A percentile compares a stretch with the other conserved stretches of the same genome.
Conservation (phyloP, 257 asterid species). For the Solanum sejunctum region DNA sequence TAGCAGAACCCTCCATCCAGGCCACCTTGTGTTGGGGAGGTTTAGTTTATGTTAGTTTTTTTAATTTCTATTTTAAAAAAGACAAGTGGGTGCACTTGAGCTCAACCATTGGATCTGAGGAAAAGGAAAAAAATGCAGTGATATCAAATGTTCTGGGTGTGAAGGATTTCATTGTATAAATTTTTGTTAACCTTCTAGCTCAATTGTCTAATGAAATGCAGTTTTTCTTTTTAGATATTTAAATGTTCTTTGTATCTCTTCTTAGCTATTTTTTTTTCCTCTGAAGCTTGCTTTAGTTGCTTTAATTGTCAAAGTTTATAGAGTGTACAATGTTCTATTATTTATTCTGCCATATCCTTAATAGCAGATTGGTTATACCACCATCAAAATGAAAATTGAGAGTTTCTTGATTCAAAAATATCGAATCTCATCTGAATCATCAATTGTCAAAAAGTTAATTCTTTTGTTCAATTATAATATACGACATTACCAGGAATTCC, state of each 20-base stretch:
- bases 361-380: too few species aligned
- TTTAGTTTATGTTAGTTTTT: neutral
- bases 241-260: neutral
- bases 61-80: neutral
- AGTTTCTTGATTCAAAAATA: too few species aligned
- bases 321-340: too few species aligned
- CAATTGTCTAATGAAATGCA: neutral
- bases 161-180: neutral
- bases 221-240: neutral
- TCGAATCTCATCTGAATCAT: too few species aligned
- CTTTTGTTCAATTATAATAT: too few species aligned
- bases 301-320: too few species aligned
- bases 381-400: too few species aligned
- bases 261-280: neutral
- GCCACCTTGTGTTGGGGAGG: neutral
- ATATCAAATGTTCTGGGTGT: neutral
- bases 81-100: neutral
- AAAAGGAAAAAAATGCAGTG: neutral
- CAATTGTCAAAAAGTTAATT: too few species aligned
- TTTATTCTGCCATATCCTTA: too few species aligned
- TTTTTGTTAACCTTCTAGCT: neutral
- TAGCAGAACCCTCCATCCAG: neutral
- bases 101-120: too few species aligned
- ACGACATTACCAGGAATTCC: too few species aligned
- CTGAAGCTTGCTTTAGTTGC: too few species aligned